Base-by-base conservation (phyloP, 768 basidiomycete genomes). In the Lactarius indigo region DNA sequence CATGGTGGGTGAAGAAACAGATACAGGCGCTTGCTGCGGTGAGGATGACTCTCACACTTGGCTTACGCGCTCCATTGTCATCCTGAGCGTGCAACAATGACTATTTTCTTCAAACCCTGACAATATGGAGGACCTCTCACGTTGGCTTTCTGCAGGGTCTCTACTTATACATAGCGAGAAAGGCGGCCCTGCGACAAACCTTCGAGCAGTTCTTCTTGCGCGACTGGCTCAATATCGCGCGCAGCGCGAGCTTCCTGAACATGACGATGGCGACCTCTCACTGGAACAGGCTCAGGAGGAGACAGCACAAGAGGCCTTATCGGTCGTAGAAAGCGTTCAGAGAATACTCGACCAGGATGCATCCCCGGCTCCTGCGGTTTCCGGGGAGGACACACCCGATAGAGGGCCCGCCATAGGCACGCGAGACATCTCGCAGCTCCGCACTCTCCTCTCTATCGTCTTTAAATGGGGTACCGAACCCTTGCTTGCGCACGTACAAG, bases 381-480 rank as follows among this genome's bases (percentile, higher is more conserved):
- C 37, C n/a, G 30, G 39, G 17, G 69, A 55, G 17, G 63, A 65
- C 12, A 28, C 56, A 10, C 33, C 59, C 42, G 58, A 61, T 64
- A 52, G 72, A 7, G 64, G 60, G 42, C 80, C 81, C 37, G 72
- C 78, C 15, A 77, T 93, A 64, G 91, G 90, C 0, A 83, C 87
- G 1, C 83, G 88, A 59, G 91, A 94, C 75, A 74, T 92, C 35
- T 76, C 79, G 6, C 77, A 84, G 65, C 74, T 93, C 2, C 83
- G 87, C 28, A 88, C 86, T 0, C 79, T 92, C 35, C 73, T 90
- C 18, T 84, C 88, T 17, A 82, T 93, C 66, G 74, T 83, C 31
- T 90, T 93, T 73, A 87, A 85, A 69, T 91, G 91, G 91, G 88
- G 85, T 8, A 74, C 85, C 3, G 82, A 87, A 17, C 84, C 84